Evolutionary conservation across 2,329 filamentous ascomycete genomes (phyloP).

Genomic region (Pyrenophora tritici-repentis): DNA sequence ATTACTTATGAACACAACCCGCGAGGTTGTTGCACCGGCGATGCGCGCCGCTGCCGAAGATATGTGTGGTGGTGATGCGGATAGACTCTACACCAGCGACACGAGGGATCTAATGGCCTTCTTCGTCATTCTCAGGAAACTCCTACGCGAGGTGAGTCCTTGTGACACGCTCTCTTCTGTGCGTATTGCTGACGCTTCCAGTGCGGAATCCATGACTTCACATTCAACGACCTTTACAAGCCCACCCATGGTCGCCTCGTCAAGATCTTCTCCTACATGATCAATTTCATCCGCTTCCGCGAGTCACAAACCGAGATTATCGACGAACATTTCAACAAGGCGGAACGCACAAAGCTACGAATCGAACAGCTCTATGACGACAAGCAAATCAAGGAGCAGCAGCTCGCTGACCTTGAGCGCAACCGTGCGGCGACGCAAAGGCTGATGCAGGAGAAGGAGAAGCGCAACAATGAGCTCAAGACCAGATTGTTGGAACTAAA

Average conservation of each 20-base stretch:
- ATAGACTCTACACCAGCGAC: slow-evolving; percentile 77
- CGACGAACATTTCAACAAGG: slow-evolving; percentile 90
- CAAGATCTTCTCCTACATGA: slow-evolving; percentile 96
- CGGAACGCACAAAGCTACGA: slow-evolving; percentile 80
- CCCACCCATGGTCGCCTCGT: slow-evolving; percentile 88
- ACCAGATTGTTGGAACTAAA: slow-evolving; percentile 78
- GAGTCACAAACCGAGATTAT: slow-evolving; percentile 89
- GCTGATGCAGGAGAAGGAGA: slow-evolving; percentile 81
- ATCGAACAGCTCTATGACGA: slow-evolving; percentile 85
- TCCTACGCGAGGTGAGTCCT: slow-evolving; percentile 67
- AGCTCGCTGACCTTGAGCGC: slow-evolving; percentile 78
- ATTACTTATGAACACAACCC: slow-evolving; percentile 88
- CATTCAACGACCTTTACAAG: slow-evolving; percentile 87
- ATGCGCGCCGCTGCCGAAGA: slow-evolving; percentile 93
- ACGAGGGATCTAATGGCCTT: slow-evolving; percentile 96
- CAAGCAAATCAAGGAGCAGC: slow-evolving; percentile 84
- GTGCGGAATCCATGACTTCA: slow-evolving; percentile 92
- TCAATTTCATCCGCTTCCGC: slow-evolving; percentile 97
- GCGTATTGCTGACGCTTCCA: slow-evolving; percentile 45
- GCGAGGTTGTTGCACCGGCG: slow-evolving; percentile 89
- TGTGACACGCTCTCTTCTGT: background rate
- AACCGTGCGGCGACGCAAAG: slow-evolving; percentile 81
- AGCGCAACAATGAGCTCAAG: slow-evolving; percentile 86
- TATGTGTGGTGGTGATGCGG: slow-evolving; percentile 79
- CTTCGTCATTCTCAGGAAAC: slow-evolving; percentile 78